phyloP scores from a whole-genome alignment of 257 asterid species.

The Coffea canephora region DNA sequence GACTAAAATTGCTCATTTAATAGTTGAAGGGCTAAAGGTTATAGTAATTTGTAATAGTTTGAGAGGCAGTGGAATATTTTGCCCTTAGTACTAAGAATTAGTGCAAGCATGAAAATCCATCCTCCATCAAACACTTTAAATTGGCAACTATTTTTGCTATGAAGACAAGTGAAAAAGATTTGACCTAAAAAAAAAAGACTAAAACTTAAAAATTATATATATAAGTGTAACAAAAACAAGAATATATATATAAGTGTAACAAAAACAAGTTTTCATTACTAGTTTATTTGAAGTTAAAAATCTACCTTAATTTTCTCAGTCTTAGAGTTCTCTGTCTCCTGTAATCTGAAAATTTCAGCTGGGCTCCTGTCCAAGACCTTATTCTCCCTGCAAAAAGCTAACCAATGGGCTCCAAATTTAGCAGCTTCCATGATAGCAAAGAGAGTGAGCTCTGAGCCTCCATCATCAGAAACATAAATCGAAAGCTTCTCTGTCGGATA shows the following conservation, averaged over 20 bases:
- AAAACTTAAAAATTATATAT: too few relatives aligned
- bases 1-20: too few relatives aligned
- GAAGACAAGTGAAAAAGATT: not conserved
- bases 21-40: too few relatives aligned
- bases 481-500: constrained; percentile 64
- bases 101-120: not conserved
- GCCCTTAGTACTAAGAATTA: not conserved
- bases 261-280: not conserved
- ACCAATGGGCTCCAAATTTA: constrained; percentile 53
- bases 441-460: constrained; percentile 60
- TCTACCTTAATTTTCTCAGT: constrained; percentile 15
- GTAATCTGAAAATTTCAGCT: constrained; percentile 35
- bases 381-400: constrained; percentile 58
- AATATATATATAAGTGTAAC: not conserved
- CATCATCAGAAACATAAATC: constrained; percentile 72
- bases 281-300: not conserved
- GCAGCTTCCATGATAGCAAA: constrained; percentile 68
- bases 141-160: not conserved
- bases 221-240: too few relatives aligned
- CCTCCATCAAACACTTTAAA: not conserved
- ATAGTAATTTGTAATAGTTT: too few relatives aligned
- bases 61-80: too few relatives aligned
- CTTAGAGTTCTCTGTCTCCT: not conserved
- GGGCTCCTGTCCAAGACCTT: constrained; percentile 48
- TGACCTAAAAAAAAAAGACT: not conserved